Percentiles rank a stretch among this genome's conserved stretches.
phyloP scores from a whole-genome alignment of 306 rosid species.

The Pyrus betulifolia region DNA sequence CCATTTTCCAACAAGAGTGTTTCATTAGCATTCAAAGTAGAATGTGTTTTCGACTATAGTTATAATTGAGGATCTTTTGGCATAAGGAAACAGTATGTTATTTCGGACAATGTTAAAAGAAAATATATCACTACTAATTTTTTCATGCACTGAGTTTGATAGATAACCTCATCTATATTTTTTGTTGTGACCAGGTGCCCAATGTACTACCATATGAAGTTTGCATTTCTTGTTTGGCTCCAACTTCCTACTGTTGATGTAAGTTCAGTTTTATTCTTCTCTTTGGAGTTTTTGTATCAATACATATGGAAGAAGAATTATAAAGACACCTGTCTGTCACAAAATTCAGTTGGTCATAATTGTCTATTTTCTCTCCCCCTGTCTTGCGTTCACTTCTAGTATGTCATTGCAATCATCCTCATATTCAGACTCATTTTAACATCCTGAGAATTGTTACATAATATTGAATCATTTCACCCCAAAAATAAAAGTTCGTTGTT shows the following conservation, averaged over 20 bases:
- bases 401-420: neutral
- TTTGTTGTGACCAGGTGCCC: slow-evolving; percentile 55
- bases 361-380: neutral
- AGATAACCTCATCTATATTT: neutral
- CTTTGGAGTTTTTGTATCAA: neutral
- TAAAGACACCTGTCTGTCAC: neutral
- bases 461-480: neutral
- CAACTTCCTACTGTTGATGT: slow-evolving; percentile 82
- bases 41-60: neutral
- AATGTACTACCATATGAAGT: slow-evolving; percentile 80
- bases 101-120: neutral
- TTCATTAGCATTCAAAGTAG: neutral
- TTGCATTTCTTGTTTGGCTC: slow-evolving; percentile 97
- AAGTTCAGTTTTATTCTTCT: slow-evolving; percentile 18
- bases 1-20: neutral
- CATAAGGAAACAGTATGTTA: neutral
- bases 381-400: neutral
- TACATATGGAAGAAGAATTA: neutral
- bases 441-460: neutral
- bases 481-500: too few relatives aligned
- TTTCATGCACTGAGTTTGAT: neutral
- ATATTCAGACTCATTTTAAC: neutral
- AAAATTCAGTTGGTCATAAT: neutral
- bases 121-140: neutral
- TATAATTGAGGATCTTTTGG: neutral